phyloP scores from a whole-genome alignment of 345 rosid genomes.

The sweet orange (Citrus sinensis) region DVS_A1.0 CM039167.1:10854001-10854500 shows the following conservation, averaged over 20 bases:
- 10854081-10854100: neutral
- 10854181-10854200: neutral
- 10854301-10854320: constrained; percentile 56
- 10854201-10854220: constrained; percentile 62
- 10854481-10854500: too few relatives aligned
- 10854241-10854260: constrained; percentile 91
- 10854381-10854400: constrained; percentile 85
- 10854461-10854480: neutral
- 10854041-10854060: neutral
- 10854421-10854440: neutral
- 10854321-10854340: constrained; percentile 72
- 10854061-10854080: neutral
- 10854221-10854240: constrained; percentile 92
- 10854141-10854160: neutral
- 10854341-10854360: constrained; percentile 85
- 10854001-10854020: neutral
- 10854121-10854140: neutral
- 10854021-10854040: neutral
- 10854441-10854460: neutral
- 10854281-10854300: constrained; percentile 57
- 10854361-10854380: constrained; percentile 73
- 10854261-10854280: constrained; percentile 79
- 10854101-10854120: neutral
- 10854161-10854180: neutral
- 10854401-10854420: constrained; percentile 88